Percentiles rank a stretch among this genome's conserved stretches.
Evolutionary conservation across 1,284 basidiomycete species (phyloP).

Genomic region (Meripilus lineatus): DNA sequence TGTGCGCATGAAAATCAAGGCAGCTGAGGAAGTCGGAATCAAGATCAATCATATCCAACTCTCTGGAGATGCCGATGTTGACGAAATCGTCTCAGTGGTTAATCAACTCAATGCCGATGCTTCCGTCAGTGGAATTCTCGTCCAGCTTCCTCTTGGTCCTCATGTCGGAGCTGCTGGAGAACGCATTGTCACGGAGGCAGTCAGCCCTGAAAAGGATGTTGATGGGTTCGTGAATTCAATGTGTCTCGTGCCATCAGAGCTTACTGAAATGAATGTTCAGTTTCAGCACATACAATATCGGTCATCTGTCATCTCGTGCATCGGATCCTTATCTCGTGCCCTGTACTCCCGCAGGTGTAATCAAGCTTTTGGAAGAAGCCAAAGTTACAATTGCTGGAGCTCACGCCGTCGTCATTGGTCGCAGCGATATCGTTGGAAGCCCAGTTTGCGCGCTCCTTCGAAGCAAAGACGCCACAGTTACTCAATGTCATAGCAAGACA

Average conservation of each 20-base stretch:
- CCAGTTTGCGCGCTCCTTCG: slow-evolving; percentile 91
- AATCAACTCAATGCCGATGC: slow-evolving; percentile 84
- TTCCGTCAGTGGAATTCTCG: slow-evolving; percentile 84
- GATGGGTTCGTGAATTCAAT: slow-evolving; percentile 67
- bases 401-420: slow-evolving; percentile 90
- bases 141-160: slow-evolving; percentile 93
- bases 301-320: slow-evolving; percentile 88
- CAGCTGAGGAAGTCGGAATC: slow-evolving; percentile 94
- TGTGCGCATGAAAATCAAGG: slow-evolving; percentile 97
- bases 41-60: slow-evolving; percentile 79
- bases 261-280: slow-evolving; percentile 32
- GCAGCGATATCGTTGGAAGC: slow-evolving; percentile 97
- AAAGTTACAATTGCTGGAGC: slow-evolving; percentile 73
- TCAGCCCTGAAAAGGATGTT: slow-evolving; percentile 93
- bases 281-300: slow-evolving; percentile 99
- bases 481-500: slow-evolving; percentile 94
- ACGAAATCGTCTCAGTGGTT: slow-evolving; percentile 77
- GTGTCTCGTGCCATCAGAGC: slow-evolving; percentile 5
- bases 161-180: slow-evolving; percentile 85
- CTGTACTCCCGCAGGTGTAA: slow-evolving; percentile 94
- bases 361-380: slow-evolving; percentile 85
- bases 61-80: slow-evolving; percentile 68
- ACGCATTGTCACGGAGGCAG: slow-evolving; percentile 89
- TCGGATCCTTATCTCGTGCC: slow-evolving; percentile 89
- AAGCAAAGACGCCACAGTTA: slow-evolving; percentile 92